A percentile compares a stretch with the other conserved stretches of the same genome.
phyloP scores from a whole-genome alignment of 495 filamentous ascomycete species.

The Symbiotaphrina buchneri region DNA sequence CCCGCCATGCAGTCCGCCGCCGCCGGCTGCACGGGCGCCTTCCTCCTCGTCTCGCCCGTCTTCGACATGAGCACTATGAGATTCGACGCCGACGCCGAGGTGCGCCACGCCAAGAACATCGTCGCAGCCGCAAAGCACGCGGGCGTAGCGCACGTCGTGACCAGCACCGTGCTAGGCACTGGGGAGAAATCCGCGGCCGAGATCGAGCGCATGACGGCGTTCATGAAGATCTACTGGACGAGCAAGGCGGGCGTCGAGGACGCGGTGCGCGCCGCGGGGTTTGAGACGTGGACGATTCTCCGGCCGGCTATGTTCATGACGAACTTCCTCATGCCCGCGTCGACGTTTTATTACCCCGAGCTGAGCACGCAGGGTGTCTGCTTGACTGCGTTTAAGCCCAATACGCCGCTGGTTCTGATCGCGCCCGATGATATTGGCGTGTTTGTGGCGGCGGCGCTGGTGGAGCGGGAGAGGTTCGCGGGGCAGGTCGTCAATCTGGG shows the following conservation, averaged over 20 bases:
- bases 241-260: constrained; percentile 17
- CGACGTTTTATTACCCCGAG: constrained; percentile 15
- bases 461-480: constrained; percentile 16
- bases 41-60: constrained; percentile 21
- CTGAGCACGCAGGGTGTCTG: constrained; percentile 15
- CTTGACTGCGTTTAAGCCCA: constrained; percentile 11
- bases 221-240: too few relatives aligned
- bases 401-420: constrained; percentile 16
- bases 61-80: too few relatives aligned
- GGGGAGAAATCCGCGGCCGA: constrained; percentile 8
- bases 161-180: constrained; percentile 15
- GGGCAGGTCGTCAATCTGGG: constrained; percentile 16
- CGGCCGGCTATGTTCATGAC: constrained; percentile 26
- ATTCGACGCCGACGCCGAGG: constrained; percentile 12
- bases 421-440: constrained; percentile 24
- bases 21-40: constrained; percentile 19
- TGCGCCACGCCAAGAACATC: constrained; percentile 16
- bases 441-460: constrained; percentile 20
- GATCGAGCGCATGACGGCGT: too few relatives aligned
- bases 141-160: constrained; percentile 18
- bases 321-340: constrained; percentile 19
- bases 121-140: constrained; percentile 18
- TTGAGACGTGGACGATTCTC: constrained; percentile 20
- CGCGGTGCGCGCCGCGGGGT: constrained; percentile 11
- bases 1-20: constrained; percentile 14